Percentiles rank a stretch among this genome's conserved stretches.
These are phyloP conservation scores for Conringia planisiliqua DNA, from an alignment of 345 rosid species.

Conservation along the genomic window DNA sequence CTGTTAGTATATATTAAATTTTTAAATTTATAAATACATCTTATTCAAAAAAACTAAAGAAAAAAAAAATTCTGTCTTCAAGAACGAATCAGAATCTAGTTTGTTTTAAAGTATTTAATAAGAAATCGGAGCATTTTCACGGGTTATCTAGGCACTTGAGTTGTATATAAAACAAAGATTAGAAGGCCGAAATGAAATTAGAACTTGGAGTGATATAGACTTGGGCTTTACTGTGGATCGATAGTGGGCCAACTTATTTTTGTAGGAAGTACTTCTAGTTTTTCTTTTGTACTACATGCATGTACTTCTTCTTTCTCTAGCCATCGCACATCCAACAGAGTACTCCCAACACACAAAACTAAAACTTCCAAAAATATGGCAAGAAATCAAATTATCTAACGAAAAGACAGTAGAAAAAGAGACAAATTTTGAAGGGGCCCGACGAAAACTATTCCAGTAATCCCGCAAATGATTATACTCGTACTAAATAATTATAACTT, in stretches of 20 bases:
- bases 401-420: neutral
- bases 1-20: too few species aligned
- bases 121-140: too few species aligned
- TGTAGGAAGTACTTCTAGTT: neutral
- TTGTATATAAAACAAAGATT: too few species aligned
- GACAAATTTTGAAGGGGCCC: neutral
- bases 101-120: too few species aligned
- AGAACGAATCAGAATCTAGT: too few species aligned
- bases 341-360: constrained; percentile 25
- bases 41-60: too few species aligned
- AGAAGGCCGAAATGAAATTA: too few species aligned
- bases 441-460: neutral
- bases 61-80: too few species aligned
- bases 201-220: neutral
- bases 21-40: too few species aligned
- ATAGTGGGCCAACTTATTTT: neutral
- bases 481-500: too few species aligned
- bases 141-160: too few species aligned
- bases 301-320: constrained; percentile 20
- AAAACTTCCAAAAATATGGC: neutral
- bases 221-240: neutral
- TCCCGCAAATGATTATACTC: neutral
- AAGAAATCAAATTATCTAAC: neutral
- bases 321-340: constrained; percentile 13
- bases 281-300: constrained; percentile 28